Percentiles rank a stretch among this genome's conserved stretches.
phyloP scores from a whole-genome alignment of 441 rosid genomes.

The Jatropha multifida region DNA sequence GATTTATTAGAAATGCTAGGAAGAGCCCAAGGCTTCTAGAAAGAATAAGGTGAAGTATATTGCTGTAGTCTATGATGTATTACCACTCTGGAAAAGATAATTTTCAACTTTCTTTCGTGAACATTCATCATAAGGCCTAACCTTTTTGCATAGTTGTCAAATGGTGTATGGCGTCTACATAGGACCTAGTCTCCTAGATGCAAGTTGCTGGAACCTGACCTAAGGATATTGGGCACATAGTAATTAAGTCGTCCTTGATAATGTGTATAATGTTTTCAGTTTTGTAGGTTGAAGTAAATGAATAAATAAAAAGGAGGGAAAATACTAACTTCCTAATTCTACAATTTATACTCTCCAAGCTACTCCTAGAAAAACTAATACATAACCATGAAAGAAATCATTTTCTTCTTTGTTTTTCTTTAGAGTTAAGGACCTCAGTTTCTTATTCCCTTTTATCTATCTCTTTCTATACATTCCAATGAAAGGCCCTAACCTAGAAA shows the following conservation, averaged over 20 bases:
- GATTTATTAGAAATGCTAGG: constrained; percentile 76
- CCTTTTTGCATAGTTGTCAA: not conserved
- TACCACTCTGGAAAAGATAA: not conserved
- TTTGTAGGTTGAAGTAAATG: not conserved
- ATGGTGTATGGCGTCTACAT: not conserved
- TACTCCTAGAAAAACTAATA: not conserved
- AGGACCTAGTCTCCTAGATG: not conserved
- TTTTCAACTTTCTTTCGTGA: not conserved
- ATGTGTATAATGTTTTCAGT: not conserved
- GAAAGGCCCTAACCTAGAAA: not conserved
- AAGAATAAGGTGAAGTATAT: constrained; percentile 76
- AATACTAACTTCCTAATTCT: not conserved
- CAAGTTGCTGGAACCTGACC: not conserved
- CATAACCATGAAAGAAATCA: not conserved
- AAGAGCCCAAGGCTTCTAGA: constrained; percentile 89
- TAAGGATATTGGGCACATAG: not conserved
- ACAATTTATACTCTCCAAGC: not conserved
- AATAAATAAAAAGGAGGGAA: not conserved
- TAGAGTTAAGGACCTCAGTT: not conserved
- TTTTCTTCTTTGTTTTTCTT: not conserved
- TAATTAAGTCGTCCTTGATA: not conserved
- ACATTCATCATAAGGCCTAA: not conserved
- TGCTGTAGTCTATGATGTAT: constrained; percentile 11
- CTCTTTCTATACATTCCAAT: not conserved
- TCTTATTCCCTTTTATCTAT: not conserved